Evolutionary conservation across 176 grass and related monocot species (phyloP).

Genomic region (Phoenix roebelenii): DNA sequence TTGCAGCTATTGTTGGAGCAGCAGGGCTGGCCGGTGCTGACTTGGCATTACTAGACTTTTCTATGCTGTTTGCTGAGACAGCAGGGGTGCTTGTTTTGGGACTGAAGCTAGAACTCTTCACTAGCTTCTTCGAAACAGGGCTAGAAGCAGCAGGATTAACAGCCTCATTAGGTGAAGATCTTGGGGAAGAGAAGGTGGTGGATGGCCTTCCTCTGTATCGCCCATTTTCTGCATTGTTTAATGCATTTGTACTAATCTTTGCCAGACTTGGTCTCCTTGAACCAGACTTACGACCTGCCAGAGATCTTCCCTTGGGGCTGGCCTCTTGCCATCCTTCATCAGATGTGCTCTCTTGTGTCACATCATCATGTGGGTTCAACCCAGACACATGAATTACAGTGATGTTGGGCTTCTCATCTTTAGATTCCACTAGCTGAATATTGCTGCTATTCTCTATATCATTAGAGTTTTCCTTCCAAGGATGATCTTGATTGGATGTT

Average conservation of each 20-base stretch:
- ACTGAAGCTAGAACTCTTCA: constrained; percentile 66
- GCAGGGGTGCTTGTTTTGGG: constrained; percentile 34
- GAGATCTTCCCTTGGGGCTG: constrained; percentile 64
- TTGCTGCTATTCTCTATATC: constrained; percentile 51
- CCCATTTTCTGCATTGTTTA: constrained; percentile 55
- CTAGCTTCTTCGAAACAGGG: constrained; percentile 68
- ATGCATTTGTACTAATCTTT: constrained; percentile 69
- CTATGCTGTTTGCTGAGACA: constrained; percentile 30
- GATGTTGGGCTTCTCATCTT: constrained; percentile 46
- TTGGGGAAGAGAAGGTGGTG: constrained; percentile 43
- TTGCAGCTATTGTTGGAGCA: constrained; percentile 27
- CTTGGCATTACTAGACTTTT: constrained; percentile 55
- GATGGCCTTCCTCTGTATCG: constrained; percentile 49
- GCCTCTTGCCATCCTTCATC: constrained; percentile 96
- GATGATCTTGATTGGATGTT: constrained; percentile 36
- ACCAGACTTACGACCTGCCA: constrained; percentile 48
- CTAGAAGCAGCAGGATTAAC: constrained; percentile 27
- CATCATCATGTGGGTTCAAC: constrained; percentile 32
- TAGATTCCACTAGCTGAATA: constrained; percentile 37
- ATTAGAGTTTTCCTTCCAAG: constrained; percentile 42
- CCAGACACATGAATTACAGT: constrained; percentile 25
- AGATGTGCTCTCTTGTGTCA: constrained; percentile 47
- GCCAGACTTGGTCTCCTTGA: constrained; percentile 59
- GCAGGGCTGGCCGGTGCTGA: constrained; percentile 35
- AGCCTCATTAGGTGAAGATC: constrained; percentile 45